Evolutionary conservation across 768 basidiomycete genomes (phyloP), one percentile per base, ranked within the genome.

Genomic region (Lepiota brunneoincarnata): DNA sequence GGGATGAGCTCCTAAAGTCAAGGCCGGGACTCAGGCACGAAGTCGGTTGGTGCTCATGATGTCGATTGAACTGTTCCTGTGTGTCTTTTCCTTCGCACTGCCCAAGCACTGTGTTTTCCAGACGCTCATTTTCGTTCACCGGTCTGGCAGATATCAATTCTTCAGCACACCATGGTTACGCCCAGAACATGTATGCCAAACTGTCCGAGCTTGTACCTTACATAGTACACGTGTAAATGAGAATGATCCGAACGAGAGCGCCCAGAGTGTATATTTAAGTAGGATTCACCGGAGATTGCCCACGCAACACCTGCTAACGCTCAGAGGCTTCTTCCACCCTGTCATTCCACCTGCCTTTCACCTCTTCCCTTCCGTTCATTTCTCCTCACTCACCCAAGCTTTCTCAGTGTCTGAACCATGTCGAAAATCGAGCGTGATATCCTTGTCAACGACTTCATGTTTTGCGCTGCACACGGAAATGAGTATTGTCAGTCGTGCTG

Each of bases 391-490:
- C 26, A 12, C 14, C 35, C 17, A 3, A 17, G 20, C 21, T 47
- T 10, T 20, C 17, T 20, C 45, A 14, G 12, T n/a, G n/a, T 10
- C 14, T 35, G 11, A 17, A 17, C 18, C 0, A 47, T 47, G 1
- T 42, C 31, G 7, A 51, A 51, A 26, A 51, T 51, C 17, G 50
- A 51, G 18, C 50, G n/a, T n/a, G n/a, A 61, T 45, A 66, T 70
- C n/a, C n/a, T 64, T 18, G 66, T 71, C 5, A 68, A 70, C 41
- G 59, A 56, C 3, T 69, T 71, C 51, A 64, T 62, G 56, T 73
- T 72, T 59, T 73, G 71, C 45, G 42, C 51, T 2, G 62, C 60
- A 20, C 72, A 73, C 40, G 71, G 72, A 26, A 61, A 61, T 17
- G 70, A 73, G 54, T 58, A 59, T 36, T 73, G 71, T 41, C 58